Percentiles rank a stretch among this genome's conserved stretches.
Evolutionary conservation across 768 basidiomycete genomes (phyloP).

Genomic region (Xerocomellus amylosporus): DNA sequence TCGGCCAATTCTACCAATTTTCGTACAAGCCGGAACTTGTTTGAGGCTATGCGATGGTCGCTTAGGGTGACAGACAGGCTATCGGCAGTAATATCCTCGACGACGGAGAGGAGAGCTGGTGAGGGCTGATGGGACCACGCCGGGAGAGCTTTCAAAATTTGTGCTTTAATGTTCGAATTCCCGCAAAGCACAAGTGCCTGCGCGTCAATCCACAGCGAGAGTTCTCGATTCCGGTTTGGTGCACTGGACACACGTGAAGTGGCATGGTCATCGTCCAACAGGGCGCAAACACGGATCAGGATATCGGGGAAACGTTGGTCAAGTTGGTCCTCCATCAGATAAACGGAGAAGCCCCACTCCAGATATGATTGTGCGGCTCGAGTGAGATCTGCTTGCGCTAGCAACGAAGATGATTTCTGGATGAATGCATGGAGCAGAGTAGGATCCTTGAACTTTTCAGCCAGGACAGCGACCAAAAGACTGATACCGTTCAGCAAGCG

Average conservation of each 20-base stretch:
- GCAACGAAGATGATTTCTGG: constrained; percentile 61
- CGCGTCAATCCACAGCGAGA: constrained; percentile 63
- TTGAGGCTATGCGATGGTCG: constrained; percentile 59
- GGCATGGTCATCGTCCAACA: constrained; percentile 53
- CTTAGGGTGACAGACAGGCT: constrained; percentile 54
- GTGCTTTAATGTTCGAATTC: constrained; percentile 35
- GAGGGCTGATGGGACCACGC: constrained; percentile 75
- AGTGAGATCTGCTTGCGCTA: constrained; percentile 66
- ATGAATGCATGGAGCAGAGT: constrained; percentile 67
- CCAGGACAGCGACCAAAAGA: constrained; percentile 67
- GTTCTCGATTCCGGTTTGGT: constrained; percentile 40
- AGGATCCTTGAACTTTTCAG: constrained; percentile 51
- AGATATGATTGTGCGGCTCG: constrained; percentile 71
- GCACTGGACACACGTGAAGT: constrained; percentile 29
- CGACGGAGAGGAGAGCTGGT: constrained; percentile 42
- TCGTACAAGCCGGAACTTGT: constrained; percentile 75
- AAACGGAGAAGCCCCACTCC: constrained; percentile 68
- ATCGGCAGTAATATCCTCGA: constrained; percentile 44
- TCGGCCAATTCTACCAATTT: constrained; percentile 53
- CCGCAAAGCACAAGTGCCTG: constrained; percentile 45
- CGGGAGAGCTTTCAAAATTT: constrained; percentile 56
- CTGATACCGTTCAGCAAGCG: constrained; percentile 71
- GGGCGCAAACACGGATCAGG: constrained; percentile 64
- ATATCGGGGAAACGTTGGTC: constrained; percentile 61
- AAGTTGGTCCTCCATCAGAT: constrained; percentile 37